Evolutionary conservation across 805 yeast species (phyloP), one percentile per base, ranked within the genome.

Genomic region (Tetrapisispora arboricola): DNA sequence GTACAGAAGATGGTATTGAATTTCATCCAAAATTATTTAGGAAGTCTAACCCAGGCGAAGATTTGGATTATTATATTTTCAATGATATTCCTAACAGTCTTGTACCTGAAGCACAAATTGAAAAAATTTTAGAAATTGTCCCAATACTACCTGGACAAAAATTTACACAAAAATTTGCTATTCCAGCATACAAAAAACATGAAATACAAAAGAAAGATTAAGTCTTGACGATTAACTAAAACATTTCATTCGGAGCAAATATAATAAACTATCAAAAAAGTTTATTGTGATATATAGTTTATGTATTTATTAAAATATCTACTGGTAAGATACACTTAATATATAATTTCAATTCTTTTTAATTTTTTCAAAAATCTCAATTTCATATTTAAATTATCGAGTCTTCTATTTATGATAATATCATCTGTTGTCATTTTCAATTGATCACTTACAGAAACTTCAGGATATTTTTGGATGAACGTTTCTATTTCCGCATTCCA

Each of bases 71-170:
- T 55, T 60, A 75, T 27, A 66, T 85, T 30, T 81, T 80, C 60
- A 83, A 77, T 61, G 68, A 76, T 41, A 76, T 83, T 49, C 70
- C 76, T 30, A 60, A 59, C n/a, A 63, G 68, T n/a, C 22, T 30
- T 16, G 63, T 67, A 39, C 67, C 76, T n/a, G 74, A 74, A 36
- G 66, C 65, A 25, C 73, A 81, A 55, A 70, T 70, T 39, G 66
- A 71, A 42, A 70, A 75, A 39, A 69, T 87, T 22, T 67, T 80
- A 42, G 75, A 75, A 40, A 65, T 80, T 36, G 84, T 79, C 17
- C 96, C 96, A 3, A 73, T 88, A 32, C 62, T 86, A 34, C 95
- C 95, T 1, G 95, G 95, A 15, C 94, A 86, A 55, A 51, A 65
- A 39, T 77, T 78, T 53, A 73, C 77, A 16, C 74, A 72, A 21